These are phyloP conservation scores for Flaveria sonorensis DNA, from an alignment of 129 eudicot genomes.

Conservation along the genomic window DNA sequence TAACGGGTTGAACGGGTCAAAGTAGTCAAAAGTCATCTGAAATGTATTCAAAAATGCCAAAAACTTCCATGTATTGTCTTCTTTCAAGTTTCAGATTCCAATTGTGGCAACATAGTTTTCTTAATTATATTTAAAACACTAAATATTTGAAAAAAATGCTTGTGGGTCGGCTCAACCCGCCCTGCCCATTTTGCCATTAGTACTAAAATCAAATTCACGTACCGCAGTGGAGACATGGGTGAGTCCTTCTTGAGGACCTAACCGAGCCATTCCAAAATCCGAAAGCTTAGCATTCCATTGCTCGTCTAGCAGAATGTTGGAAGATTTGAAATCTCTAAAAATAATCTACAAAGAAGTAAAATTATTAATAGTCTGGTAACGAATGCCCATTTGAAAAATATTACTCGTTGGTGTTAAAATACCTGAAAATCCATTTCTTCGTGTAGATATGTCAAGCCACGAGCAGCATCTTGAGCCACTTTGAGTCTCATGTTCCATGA, in stretches of 20 bases:
- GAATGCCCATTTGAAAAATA: not conserved
- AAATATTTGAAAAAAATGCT: not conserved
- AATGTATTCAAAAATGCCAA: not conserved
- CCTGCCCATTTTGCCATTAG: not conserved
- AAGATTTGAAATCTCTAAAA: slow-evolving; percentile 85
- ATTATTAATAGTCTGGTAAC: not conserved
- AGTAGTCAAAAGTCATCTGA: not conserved
- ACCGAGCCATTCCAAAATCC: slow-evolving; percentile 87
- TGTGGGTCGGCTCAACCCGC: not conserved
- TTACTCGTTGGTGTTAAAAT: not conserved
- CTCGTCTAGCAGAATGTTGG: slow-evolving; percentile 85
- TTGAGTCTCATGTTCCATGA: slow-evolving; percentile 79
- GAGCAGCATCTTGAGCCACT: slow-evolving; percentile 91
- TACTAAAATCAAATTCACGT: slow-evolving; percentile 32
- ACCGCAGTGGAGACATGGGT: slow-evolving; percentile 94
- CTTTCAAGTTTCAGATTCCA: no score
- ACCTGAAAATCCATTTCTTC: slow-evolving; percentile 97
- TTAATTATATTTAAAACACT: no score
- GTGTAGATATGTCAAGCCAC: slow-evolving; percentile 81
- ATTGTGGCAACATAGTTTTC: no score
- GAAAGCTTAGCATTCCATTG: slow-evolving; percentile 89
- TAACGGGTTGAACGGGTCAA: not conserved
- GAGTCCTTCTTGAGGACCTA: slow-evolving; percentile 81
- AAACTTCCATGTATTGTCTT: no score
- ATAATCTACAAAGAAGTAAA: slow-evolving; percentile 52